These are phyloP conservation scores for Colletotrichum ledebouriae DNA, from an alignment of 2,329 filamentous ascomycete species.

Conservation along the genomic window DNA sequence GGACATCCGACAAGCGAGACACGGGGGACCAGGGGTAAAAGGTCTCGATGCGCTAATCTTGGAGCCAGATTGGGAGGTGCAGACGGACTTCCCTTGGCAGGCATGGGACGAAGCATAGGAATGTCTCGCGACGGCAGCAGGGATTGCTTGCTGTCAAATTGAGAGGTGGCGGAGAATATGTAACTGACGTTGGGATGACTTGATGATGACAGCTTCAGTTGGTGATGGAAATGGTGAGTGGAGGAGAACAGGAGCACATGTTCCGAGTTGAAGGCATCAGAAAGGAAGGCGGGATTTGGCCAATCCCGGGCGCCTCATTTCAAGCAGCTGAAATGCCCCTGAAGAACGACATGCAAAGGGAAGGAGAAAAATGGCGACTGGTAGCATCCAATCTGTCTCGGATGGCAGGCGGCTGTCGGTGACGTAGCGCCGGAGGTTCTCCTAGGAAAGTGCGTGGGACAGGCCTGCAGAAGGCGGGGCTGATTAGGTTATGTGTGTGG, in stretches of 20 bases:
- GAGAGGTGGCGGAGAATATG: slow-evolving; percentile 6
- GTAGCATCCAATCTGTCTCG: neutral
- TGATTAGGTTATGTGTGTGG: too few species aligned
- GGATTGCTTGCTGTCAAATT: slow-evolving; percentile 4
- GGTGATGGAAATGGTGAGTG: neutral
- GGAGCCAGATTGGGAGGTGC: slow-evolving; percentile 11
- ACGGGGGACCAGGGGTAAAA: slow-evolving; percentile 8
- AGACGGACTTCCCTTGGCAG: neutral
- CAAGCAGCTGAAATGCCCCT: neutral
- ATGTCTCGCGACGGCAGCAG: slow-evolving; percentile 1
- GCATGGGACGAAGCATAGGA: slow-evolving; percentile 23
- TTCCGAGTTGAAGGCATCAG: neutral
- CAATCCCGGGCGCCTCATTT: neutral
- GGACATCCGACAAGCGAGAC: slow-evolving; percentile 15
- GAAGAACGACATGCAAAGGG: neutral
- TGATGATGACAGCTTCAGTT: neutral
- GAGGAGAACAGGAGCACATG: neutral
- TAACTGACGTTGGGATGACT: slow-evolving; percentile 14
- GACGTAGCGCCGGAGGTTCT: slow-evolving; percentile 19
- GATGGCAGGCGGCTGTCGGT: slow-evolving; percentile 3
- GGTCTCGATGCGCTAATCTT: slow-evolving; percentile 6
- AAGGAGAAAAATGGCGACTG: slow-evolving; percentile 12
- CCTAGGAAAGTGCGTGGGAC: slow-evolving; percentile 19
- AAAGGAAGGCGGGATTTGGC: neutral
- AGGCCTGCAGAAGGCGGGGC: slow-evolving; percentile 19